Evolutionary conservation across 2,329 filamentous ascomycete species (phyloP), one percentile per base, ranked within the genome.

Genomic region (Sclerotinia trifoliorum): DNA sequence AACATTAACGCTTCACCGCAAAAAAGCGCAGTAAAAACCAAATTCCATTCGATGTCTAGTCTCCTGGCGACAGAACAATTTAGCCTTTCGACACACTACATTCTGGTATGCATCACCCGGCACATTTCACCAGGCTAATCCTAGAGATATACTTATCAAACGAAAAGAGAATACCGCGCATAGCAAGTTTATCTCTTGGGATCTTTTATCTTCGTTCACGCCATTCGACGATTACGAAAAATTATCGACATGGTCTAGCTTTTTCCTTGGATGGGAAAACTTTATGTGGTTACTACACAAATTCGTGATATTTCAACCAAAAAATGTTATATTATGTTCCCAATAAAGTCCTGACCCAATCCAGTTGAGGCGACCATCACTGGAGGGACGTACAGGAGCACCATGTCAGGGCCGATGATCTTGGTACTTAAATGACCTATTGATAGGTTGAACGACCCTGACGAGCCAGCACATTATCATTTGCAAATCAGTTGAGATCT

Each of bases 241-340:
- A 17, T 32, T n/a, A 49, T 49, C 46, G 26, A 48, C 49, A 35
- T 62, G 13, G 24, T 32, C 3, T 44, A 49, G 29, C 58, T 62
- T 57, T 62, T 62, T 21, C 35, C 10, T 49, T 49, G 46, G 26
- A 35, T 49, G 44, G 13, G 44, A 44, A 62, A 35, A 49, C 58
- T 24, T 49, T 11, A 26, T 49, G 6, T 49, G 21, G 35, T 24
- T 26, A 61, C 19, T 49, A n/a, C 19, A 48, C 58, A 49, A 19
- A 35, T 62, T 6, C 7, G 7, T 49, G 46, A 26, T 13, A 39
- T 15, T 51, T 21, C 60, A 39, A 49, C 21, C 29, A 39, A 62
- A 39, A 17, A 19, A 10, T 19, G 24, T 51, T 35, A 13, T 24
- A 61, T 51, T 24, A 35, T 42, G 39, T 42, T 42, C 39, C 39